A percentile compares a stretch with the other conserved stretches of the same genome.
Conservation (phyloP, 352 stramenopile genomes). For the Phytophthora aleatoria region DNA sequence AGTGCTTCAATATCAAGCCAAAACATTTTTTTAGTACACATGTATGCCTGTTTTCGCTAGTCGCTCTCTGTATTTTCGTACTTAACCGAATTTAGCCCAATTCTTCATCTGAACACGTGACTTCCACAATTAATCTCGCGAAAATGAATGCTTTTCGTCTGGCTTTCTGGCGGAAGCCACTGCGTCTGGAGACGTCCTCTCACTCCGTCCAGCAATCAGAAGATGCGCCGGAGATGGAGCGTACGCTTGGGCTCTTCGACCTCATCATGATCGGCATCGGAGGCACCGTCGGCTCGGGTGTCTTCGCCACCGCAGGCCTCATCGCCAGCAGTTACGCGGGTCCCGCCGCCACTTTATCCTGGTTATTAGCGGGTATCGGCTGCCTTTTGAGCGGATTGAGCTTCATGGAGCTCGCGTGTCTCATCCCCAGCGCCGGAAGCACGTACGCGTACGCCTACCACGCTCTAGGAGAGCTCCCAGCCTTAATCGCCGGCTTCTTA, state of each 20-base stretch:
- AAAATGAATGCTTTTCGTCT: constrained; percentile 43
- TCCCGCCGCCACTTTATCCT: constrained; percentile 84
- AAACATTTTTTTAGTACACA: no score
- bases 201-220: constrained; percentile 18
- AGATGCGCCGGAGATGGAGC: constrained; percentile 12
- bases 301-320: constrained; percentile 89
- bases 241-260: constrained; percentile 90
- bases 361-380: constrained; percentile 79
- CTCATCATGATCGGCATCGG: constrained; percentile 94
- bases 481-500: constrained; percentile 87
- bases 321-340: constrained; percentile 74
- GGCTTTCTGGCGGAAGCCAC: constrained; percentile 80
- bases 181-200: constrained; percentile 44
- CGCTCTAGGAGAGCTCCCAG: constrained; percentile 91
- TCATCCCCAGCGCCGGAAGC: constrained; percentile 89
- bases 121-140: background rate
- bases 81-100: constrained; percentile 5
- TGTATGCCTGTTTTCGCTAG: background rate
- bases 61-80: constrained; percentile 1
- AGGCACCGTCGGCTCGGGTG: constrained; percentile 92
- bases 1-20: no score
- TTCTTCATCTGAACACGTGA: constrained; percentile 1
- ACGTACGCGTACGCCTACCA: constrained; percentile 96
- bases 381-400: constrained; percentile 85
- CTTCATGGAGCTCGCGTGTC: constrained; percentile 91